Evolutionary conservation across 2,329 filamentous ascomycete genomes (phyloP), one percentile per base, ranked within the genome.

Genomic region (Hawksworthiomyces lignivorus): DNA sequence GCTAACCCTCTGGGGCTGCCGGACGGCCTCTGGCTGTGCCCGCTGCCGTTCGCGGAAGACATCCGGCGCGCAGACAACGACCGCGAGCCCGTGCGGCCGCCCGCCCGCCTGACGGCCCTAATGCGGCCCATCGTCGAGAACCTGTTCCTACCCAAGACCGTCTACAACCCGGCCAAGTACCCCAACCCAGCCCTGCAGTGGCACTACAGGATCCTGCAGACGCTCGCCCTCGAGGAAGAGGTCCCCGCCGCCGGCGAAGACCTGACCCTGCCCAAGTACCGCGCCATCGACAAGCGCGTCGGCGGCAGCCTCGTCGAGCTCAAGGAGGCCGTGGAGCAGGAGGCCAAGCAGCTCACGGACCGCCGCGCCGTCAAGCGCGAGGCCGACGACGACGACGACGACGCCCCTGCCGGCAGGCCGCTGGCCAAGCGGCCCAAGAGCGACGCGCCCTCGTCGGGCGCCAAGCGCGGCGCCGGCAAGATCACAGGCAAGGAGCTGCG

Each of bases 141-240:
- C 51, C 68, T 96, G 1, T 87, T 95, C 57, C 75, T 98, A 7
- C 92, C 92, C 0, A 89, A 86, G 55, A 88, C 76, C 6, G 70
- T 76, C 24, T 98, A 94, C 56, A 84, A 94, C 51, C 89, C 90
- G 1, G 68, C 70, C 2, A 92, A 84, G 55, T 97, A 96, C 55
- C 87, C 92, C 0, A 98, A 98, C 48, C 88, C 89, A 9, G 76
- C 85, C 8, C 70, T 98, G 19, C 92, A 98, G 63, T 98, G 90
- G 89, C 92, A 97, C 65, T 98, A 97, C 68, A 82, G 80, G 48
- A 94, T 98, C 34, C 68, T 98, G 1, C 92, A 98, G 62, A 84
- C 86, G 7, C 73, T 96, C 44, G 92, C 92, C 0, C 70, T 98
- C 1, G 89, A 95, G 27, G 92, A 98, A 58, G 89, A 96, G 51